These are phyloP conservation scores for Crataegus laevigata DNA, from an alignment of 306 rosid genomes.

Conservation along the genomic window DNA sequence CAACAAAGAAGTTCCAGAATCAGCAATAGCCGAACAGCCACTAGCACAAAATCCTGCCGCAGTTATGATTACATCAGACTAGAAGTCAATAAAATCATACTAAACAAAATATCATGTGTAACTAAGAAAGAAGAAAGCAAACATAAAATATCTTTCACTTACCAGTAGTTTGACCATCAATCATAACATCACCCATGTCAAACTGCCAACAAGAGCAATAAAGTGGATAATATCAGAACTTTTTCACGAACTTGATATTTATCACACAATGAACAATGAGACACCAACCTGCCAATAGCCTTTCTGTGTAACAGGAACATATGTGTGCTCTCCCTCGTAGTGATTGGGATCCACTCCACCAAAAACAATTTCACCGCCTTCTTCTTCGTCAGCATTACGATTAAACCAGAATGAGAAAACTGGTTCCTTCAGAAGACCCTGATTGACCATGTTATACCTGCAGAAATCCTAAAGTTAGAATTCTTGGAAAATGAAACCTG, in stretches of 20 bases:
- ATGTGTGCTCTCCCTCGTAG: slow-evolving; percentile 70
- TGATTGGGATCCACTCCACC: slow-evolving; percentile 59
- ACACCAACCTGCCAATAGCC: slow-evolving; percentile 90
- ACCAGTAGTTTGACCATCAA: slow-evolving; percentile 54
- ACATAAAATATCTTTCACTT: not conserved
- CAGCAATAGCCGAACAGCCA: slow-evolving; percentile 78
- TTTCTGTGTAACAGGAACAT: slow-evolving; percentile 64
- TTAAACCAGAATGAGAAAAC: slow-evolving; percentile 57
- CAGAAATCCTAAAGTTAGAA: slow-evolving; percentile 9
- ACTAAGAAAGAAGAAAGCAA: not conserved
- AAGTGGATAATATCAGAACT: not conserved
- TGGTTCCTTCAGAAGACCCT: slow-evolving; percentile 47
- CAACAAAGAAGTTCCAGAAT: slow-evolving; percentile 79
- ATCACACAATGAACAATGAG: not conserved
- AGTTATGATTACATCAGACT: not conserved
- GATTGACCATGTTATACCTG: slow-evolving; percentile 55
- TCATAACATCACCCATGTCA: slow-evolving; percentile 63
- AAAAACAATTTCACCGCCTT: slow-evolving; percentile 55
- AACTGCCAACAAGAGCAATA: slow-evolving; percentile 40
- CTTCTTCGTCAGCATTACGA: slow-evolving; percentile 43
- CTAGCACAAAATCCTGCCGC: slow-evolving; percentile 59
- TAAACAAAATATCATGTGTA: not conserved
- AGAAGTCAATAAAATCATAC: not conserved
- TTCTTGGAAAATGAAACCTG: not conserved
- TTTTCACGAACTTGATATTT: not conserved